Evolutionary conservation across 2,329 filamentous ascomycete species (phyloP).

Genomic region (Fusarium albosuccineum): DNA sequence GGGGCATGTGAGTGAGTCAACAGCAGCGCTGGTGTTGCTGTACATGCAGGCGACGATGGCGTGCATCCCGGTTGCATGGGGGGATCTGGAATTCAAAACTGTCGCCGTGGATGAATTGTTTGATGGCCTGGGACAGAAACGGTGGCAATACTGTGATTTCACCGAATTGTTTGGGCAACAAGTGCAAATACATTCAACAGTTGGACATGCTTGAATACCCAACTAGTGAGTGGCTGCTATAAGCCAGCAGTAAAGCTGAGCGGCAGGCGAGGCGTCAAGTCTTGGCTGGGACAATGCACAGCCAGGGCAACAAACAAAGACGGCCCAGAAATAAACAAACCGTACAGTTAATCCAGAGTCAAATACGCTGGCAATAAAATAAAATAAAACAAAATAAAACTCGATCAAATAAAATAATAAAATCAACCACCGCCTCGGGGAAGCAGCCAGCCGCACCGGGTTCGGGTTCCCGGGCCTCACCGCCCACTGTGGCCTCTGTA

Average conservation of each 20-base stretch:
- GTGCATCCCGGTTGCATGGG: constrained; percentile 22
- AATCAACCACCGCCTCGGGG: constrained; percentile 12
- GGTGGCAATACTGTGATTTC: no score
- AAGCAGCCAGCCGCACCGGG: constrained; percentile 40
- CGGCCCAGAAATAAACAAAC: neutral
- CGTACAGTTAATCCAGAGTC: constrained; percentile 1
- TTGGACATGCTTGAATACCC: no score
- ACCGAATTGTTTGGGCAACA: no score
- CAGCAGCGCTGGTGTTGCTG: constrained; percentile 14
- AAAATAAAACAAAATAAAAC: constrained; percentile 10
- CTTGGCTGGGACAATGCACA: neutral
- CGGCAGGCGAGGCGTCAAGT: neutral
- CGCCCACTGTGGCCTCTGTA: constrained; percentile 37
- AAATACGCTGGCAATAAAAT: constrained; percentile 3
- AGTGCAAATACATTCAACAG: no score
- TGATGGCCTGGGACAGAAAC: neutral
- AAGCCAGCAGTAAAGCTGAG: neutral
- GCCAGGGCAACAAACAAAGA: neutral
- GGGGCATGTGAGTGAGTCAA: constrained; percentile 38
- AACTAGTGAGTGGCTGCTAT: neutral
- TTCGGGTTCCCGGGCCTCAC: constrained; percentile 44
- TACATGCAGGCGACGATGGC: constrained; percentile 26
- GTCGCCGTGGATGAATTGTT: neutral
- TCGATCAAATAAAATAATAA: constrained; percentile 9
- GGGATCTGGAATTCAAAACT: neutral